Base-by-base conservation (phyloP, 371 early-diverging fungal genomes). In the Apophysomyces elegans region DNA sequence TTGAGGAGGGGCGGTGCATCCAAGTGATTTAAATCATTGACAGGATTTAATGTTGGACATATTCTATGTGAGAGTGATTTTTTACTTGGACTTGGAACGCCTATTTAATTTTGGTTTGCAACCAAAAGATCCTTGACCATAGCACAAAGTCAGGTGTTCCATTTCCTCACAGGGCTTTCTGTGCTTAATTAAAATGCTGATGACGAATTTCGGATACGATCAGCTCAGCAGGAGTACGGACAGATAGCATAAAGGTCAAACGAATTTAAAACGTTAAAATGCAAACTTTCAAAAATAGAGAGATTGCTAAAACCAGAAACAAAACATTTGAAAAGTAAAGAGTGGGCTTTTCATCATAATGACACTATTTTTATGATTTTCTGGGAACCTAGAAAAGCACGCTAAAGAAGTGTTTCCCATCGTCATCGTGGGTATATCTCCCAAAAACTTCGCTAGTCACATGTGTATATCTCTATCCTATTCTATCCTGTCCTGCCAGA, bases 21-120 rank as follows among this genome's bases (percentile, higher is more conserved):
- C 54, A 7, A 50, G 21, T 21, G 21, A 50, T 50, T 50, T 21
- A 41, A 50, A 7, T 50, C 21, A 50, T 50, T 50, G 54, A 50
- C 54, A 50, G 54, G 21, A 9, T 50, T 50, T 21, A 21, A 50
- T 50, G 21, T 50, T 50, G 54, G 54, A 50, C 54, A 50, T 21
- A 8, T 8, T 41, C 11, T 41, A 13, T 41, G 8, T 8, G 41
- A 50, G 11, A 2, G 32, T 26, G 32, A 2, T 26, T 4, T n/a
- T 21, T 18, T 21, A 12, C 18, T 47, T 47, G 47, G 47, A 47
- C 47, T 47, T 47, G 18, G 47, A 18, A 13, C 47, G 14, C 47
- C 47, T n/a, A 50, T 21, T 41, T 41, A 41, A 41, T 41, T 41
- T 26, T 26, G 32, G 41, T 41, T 41, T 41, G 8, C 41, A 13